These are phyloP conservation scores for Chaetomiaceae sp. DNA, from an alignment of 2,329 filamentous ascomycete genomes.

Conservation along the genomic window DNA sequence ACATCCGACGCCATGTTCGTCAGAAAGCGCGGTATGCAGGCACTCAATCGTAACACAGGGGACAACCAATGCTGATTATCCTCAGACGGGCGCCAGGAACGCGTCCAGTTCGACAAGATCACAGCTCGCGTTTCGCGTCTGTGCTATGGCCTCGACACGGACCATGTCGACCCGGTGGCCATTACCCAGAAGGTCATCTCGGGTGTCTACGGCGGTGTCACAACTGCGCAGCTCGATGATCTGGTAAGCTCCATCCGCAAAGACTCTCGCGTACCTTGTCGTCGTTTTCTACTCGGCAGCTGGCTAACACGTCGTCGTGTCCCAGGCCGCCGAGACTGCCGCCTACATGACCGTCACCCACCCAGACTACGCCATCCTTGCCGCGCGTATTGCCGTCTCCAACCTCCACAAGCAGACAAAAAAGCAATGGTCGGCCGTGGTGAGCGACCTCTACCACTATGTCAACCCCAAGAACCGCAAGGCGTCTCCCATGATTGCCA, in stretches of 20 bases:
- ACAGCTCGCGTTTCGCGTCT: constrained; percentile 95
- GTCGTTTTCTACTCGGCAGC: not conserved
- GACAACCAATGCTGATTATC: constrained; percentile 23
- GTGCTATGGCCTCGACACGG: constrained; percentile 94
- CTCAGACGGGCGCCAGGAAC: constrained; percentile 96
- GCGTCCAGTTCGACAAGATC: constrained; percentile 99
- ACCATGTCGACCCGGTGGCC: constrained; percentile 92
- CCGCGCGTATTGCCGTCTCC: constrained; percentile 95
- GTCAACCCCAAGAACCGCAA: constrained; percentile 88
- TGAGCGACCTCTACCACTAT: constrained; percentile 91
- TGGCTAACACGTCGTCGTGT: constrained; percentile 11
- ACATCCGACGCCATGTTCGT: constrained; percentile 50
- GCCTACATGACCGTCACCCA: constrained; percentile 99
- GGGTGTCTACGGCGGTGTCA: constrained; percentile 97
- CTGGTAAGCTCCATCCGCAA: constrained; percentile 60
- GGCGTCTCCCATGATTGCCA: constrained; percentile 88
- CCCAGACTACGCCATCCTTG: constrained; percentile 97
- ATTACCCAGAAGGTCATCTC: constrained; percentile 99
- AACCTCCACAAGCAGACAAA: constrained; percentile 99
- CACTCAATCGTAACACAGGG: not conserved
- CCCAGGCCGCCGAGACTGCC: constrained; percentile 91
- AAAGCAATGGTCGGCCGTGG: constrained; percentile 97
- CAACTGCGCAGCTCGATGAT: constrained; percentile 93
- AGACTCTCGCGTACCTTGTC: not conserved
- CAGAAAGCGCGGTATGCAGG: constrained; percentile 55